Base-by-base conservation (phyloP, 352 stramenopile species). In the Pythium coloratum region DNA sequence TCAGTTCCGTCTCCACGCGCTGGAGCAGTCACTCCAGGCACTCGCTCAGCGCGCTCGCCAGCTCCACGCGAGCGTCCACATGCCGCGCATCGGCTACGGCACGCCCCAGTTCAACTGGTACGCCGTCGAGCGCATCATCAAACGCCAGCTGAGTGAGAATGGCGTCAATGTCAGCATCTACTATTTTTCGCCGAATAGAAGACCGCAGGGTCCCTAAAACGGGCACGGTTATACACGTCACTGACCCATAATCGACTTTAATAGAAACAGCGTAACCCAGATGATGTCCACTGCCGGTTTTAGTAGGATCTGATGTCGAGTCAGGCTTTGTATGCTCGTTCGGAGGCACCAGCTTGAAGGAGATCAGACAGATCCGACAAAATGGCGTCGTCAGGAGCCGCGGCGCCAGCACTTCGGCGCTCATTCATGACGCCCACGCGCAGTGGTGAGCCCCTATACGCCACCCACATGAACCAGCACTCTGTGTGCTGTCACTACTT, bases 71-170 rank as follows among this genome's bases (percentile, higher is more conserved):
- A 89, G 75, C 42, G 71, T 93, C 59, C 82, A 93, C 80, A 80
- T 93, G 65, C 85, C 85, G 30, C 82, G 85, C 47, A 91, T 93
- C 40, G 85, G 85, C 51, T 90, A 89, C 56, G 85, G 82, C 50
- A 91, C 85, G 18, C 81, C 85, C 2, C 70, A 78, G 47, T 93
- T 91, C 73, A 93, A 93, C 61, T 93, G 85, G 85, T 93, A 93
- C 68, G 81, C 82, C 10, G 85, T 91, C 34, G 85, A 91, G 75
- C 85, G 85, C 47, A 72, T 93, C 42, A 69, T 91, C 60, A 81
- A 84, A 56, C 81, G 84, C 7, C 77, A 85, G 36, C 64, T 93
- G 66, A 74, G 79, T 18, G 82, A 90, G 56, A 60, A 64, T 14
- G 80, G 79, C 8, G 73, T 90, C 28, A 42, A 76, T 33, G 73